Percentiles rank a stretch among this genome's conserved stretches.
Evolutionary conservation across 257 asterid species (phyloP).

Genomic region (Handroanthus guayacan): DNA sequence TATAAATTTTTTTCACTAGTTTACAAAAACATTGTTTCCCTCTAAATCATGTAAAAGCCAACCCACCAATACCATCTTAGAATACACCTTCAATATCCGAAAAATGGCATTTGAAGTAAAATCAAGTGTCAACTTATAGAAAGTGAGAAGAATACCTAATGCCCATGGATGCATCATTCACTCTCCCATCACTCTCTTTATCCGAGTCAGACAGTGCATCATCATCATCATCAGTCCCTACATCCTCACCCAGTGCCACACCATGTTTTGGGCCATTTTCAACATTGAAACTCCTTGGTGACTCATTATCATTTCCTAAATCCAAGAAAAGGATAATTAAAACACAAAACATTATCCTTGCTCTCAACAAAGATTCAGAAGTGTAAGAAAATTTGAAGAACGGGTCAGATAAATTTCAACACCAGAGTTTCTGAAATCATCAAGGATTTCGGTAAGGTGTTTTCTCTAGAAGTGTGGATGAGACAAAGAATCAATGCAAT

Average conservation of each 20-base stretch:
- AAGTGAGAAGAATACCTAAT: conserved; percentile 50
- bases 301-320: conserved; percentile 52
- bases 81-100: conserved; percentile 6
- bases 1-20: not conserved
- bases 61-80: not conserved
- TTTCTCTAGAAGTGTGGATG: not conserved
- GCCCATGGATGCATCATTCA: conserved; percentile 40
- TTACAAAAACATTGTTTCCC: conserved; percentile 1
- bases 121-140: conserved; percentile 4
- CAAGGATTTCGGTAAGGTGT: not conserved
- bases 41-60: not conserved
- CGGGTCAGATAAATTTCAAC: conserved; percentile 3
- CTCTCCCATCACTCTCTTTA: too few relatives aligned
- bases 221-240: conserved; percentile 51
- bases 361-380: conserved; percentile 1
- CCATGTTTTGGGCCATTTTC: conserved; percentile 40
- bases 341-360: not conserved
- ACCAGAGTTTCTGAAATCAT: conserved; percentile 9
- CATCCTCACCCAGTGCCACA: conserved; percentile 49
- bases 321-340: conserved; percentile 18
- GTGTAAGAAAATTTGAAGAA: not conserved
- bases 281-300: conserved; percentile 39
- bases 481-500: not conserved
- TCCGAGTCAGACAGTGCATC: conserved; percentile 63
- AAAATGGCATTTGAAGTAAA: not conserved